Evolutionary conservation across 768 basidiomycete genomes (phyloP).

Genomic region (Sporobolomyces phaffii): DNA sequence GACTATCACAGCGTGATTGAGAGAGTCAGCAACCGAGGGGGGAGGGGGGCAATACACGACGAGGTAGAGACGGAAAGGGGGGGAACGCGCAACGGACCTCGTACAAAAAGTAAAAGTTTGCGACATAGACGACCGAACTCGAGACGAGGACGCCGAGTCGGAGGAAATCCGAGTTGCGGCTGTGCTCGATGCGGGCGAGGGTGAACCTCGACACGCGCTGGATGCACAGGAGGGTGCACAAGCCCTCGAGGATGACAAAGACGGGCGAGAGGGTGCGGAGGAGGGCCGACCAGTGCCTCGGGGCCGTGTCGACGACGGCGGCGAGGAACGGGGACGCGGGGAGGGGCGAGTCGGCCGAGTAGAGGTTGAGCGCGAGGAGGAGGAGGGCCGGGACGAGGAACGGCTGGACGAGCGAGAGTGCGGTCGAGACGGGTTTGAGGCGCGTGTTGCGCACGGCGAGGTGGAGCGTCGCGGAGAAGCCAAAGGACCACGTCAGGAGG

Average conservation of each 20-base stretch:
- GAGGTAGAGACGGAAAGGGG: neutral
- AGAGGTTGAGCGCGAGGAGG: constrained; percentile 42
- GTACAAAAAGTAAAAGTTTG: constrained; percentile 34
- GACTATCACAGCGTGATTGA: constrained; percentile 9
- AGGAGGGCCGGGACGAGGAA: constrained; percentile 40
- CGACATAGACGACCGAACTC: constrained; percentile 37
- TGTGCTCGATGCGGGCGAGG: constrained; percentile 31
- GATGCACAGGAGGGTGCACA: constrained; percentile 37
- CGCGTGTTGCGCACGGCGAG: constrained; percentile 36
- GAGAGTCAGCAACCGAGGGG: neutral
- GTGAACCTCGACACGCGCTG: constrained; percentile 35
- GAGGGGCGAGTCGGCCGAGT: constrained; percentile 39
- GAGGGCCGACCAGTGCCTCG: constrained; percentile 35
- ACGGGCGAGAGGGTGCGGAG: constrained; percentile 36
- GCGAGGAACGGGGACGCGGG: neutral
- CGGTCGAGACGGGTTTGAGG: constrained; percentile 25
- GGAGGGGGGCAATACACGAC: neutral
- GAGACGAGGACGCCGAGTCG: constrained; percentile 34
- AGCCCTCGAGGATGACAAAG: constrained; percentile 42
- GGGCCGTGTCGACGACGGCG: constrained; percentile 6
- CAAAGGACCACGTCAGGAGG: constrained; percentile 36
- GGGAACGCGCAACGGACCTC: constrained; percentile 5
- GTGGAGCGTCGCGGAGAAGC: constrained; percentile 26
- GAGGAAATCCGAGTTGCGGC: constrained; percentile 21
- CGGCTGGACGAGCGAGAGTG: constrained; percentile 26